Evolutionary conservation across 2,329 filamentous ascomycete genomes (phyloP).

Genomic region (Leptodontidium sp.): DNA sequence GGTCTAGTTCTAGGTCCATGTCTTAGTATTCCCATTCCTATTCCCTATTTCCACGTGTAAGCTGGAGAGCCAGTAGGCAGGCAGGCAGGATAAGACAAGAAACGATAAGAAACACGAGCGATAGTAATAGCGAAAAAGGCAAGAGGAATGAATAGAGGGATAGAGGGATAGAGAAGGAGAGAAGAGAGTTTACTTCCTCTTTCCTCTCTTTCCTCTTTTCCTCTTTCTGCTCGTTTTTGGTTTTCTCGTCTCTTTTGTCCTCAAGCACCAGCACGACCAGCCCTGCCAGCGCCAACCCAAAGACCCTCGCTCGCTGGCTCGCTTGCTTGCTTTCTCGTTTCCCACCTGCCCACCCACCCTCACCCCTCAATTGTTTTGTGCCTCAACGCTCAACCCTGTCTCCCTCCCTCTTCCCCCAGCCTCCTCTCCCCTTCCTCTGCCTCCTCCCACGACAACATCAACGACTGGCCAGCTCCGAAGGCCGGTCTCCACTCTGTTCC

Average conservation of each 20-base stretch:
- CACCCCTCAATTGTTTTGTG: slow-evolving; percentile 5
- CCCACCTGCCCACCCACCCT: background rate
- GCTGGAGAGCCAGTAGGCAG: background rate
- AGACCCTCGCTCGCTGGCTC: background rate
- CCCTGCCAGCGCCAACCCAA: background rate
- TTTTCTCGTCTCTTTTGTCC: background rate
- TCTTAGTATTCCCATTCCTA: background rate
- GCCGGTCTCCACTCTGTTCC: background rate
- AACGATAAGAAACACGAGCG: background rate
- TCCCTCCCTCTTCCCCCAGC: slow-evolving; percentile 13
- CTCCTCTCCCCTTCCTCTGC: background rate
- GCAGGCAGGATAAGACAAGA: background rate
- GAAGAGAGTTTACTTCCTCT: background rate
- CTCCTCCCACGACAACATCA: background rate
- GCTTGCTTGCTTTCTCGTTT: background rate
- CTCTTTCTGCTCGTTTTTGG: background rate
- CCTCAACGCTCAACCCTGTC: slow-evolving; percentile 6
- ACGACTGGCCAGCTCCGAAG: slow-evolving; percentile 2
- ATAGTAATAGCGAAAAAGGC: background rate
- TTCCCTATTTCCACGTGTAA: slow-evolving; percentile 1
- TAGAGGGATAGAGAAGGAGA: background rate
- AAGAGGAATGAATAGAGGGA: background rate
- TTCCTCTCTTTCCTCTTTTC: background rate
- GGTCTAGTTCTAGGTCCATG: background rate
- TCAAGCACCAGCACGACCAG: background rate